Base-by-base conservation (phyloP, 2,329 filamentous ascomycete genomes). In the Cercospora zeina region DNA sequence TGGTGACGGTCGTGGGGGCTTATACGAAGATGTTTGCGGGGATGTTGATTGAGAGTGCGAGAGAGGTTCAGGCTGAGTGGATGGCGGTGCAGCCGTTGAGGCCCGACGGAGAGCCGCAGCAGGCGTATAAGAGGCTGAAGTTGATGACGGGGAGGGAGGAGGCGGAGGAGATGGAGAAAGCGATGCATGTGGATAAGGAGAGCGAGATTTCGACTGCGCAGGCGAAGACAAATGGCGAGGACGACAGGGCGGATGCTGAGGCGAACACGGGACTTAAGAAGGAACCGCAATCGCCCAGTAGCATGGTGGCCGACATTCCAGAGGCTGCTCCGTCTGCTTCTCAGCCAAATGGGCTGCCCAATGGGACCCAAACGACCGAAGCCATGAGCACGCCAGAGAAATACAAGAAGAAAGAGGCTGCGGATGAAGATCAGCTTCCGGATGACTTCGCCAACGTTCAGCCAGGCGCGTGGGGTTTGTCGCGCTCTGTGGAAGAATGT, bases 11-110 rank as follows among this genome's bases (percentile, higher is more conserved):
- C n/a, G 88, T 93, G 71, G 87, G 87, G 54, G 86, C 87, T 0
- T 89, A 90, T 19, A 86, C 88, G 53, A 93, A 93, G 76, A 82
- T 90, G 64, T 92, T 90, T 73, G 84, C 89, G 3, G 89, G 89
- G 57, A 87, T 91, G 65, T 81, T 93, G 53, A 88, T 93, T 65
- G 89, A 91, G 73, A 79, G 82, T 54, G 89, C 90, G 9, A 83
- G 89, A 56, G 82, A 84, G 47, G 83, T 92, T 10, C 89, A 92
- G 72, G 81, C 82, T 62, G 88, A 93, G 75, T 91, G 88, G 88
- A 79, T 88, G 33, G 79, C 80, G 1, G 81, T 83, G 5, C 75
- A 77, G 13, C 82, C 80, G 62, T 86, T 87, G 73, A 80, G 71
- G 45, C 63, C 71, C 21, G 72, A 74, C 62, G 84, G 85, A 8